Percentiles rank a stretch among this genome's conserved stretches.
These are phyloP conservation scores for Larix sibirica DNA, from an alignment of 83 land plant genomes.

Conservation along the genomic window DNA sequence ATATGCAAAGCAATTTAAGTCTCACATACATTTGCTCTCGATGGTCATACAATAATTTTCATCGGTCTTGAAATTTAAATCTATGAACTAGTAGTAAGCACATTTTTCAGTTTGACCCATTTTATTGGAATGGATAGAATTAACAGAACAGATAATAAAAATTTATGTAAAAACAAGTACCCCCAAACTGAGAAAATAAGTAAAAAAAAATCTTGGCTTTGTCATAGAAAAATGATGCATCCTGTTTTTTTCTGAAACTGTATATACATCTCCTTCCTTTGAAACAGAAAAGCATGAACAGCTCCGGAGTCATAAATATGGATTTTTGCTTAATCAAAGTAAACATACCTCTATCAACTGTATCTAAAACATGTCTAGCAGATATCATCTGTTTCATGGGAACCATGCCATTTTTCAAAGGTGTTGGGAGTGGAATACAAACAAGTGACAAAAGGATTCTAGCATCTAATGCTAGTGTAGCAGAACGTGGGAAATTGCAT, in stretches of 20 bases:
- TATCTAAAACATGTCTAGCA: background rate
- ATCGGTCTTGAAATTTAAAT: too few relatives aligned
- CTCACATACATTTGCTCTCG: too few relatives aligned
- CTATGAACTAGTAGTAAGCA: too few relatives aligned
- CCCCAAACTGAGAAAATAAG: too few relatives aligned
- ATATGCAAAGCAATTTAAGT: too few relatives aligned
- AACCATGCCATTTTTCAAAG: background rate
- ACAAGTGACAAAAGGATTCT: background rate
- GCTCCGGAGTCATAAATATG: background rate
- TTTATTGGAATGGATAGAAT: too few relatives aligned
- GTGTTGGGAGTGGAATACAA: background rate
- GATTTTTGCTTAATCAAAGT: background rate
- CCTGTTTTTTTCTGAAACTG: background rate
- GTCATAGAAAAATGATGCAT: too few relatives aligned
- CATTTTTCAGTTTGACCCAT: too few relatives aligned
- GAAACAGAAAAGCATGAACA: background rate
- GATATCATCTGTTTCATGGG: background rate
- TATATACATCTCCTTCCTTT: background rate
- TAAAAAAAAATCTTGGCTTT: too few relatives aligned
- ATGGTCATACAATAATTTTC: too few relatives aligned
- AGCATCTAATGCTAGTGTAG: background rate
- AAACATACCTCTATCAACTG: background rate
- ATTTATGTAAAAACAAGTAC: background rate
- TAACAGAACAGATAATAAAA: background rate
- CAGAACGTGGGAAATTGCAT: conserved; percentile 1